phyloP scores from a whole-genome alignment of 1,139 yeast species.

The Kurtzmaniella quercitrusa region DNA sequence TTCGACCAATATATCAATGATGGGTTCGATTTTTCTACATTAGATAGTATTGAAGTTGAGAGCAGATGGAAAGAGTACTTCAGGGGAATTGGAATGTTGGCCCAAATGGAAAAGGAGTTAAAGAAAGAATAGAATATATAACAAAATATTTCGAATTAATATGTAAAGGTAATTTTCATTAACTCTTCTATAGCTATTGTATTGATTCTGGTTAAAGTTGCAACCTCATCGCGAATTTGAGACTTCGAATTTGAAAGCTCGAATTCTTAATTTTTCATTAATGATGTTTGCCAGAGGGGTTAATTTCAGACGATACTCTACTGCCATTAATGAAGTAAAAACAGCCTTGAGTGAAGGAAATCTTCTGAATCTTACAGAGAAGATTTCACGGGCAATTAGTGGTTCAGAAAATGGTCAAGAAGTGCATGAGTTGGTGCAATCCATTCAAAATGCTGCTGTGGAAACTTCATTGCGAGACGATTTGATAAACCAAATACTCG shows the following conservation, averaged over 20 bases:
- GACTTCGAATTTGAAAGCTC: too few species aligned
- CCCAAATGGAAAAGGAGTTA: conserved; percentile 41
- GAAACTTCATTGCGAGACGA: not conserved
- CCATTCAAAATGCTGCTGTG: conserved; percentile 1
- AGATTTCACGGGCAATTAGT: conserved; percentile 1
- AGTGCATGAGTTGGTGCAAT: conserved; percentile 3
- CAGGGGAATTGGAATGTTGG: conserved; percentile 48
- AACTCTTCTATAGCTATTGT: too few species aligned
- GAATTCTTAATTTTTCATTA: not conserved
- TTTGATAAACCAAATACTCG: conserved; percentile 13
- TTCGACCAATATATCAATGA: conserved; percentile 39
- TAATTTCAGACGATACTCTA: not conserved
- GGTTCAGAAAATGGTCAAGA: not conserved
- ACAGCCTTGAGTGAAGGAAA: not conserved
- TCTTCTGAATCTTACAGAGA: not conserved
- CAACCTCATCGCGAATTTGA: too few species aligned
- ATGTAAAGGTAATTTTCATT: not conserved
- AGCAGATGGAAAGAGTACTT: conserved; percentile 49
- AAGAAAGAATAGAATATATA: conserved; percentile 11
- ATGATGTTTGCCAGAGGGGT: not conserved
- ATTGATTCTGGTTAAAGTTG: too few species aligned
- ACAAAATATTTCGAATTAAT: conserved; percentile 1
- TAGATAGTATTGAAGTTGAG: conserved; percentile 38
- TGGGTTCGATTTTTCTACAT: conserved; percentile 45
- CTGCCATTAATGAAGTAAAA: not conserved